Evolutionary conservation across 768 basidiomycete genomes (phyloP).

Genomic region (Porpolomopsis calyptriformis): DNA sequence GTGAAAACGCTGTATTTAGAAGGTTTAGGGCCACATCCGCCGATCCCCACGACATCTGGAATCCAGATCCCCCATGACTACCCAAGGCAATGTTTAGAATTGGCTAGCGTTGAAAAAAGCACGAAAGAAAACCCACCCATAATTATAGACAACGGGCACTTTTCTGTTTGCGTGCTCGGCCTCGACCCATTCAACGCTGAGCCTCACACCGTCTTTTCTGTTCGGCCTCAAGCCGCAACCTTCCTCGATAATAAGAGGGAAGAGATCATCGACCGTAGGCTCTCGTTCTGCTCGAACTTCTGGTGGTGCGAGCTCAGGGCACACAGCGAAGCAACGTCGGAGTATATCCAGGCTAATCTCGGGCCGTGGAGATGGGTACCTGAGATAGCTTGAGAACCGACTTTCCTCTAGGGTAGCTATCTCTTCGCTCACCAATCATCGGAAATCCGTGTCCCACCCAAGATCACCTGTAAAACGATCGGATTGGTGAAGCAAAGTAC

Average conservation of each 20-base stretch:
- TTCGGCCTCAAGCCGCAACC: constrained; percentile 57
- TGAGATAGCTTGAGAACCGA: constrained; percentile 14
- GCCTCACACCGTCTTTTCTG: constrained; percentile 55
- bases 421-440: constrained; percentile 46
- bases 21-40: constrained; percentile 16
- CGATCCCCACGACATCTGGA: constrained; percentile 13
- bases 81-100: background rate
- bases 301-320: constrained; percentile 48
- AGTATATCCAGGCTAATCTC: constrained; percentile 55
- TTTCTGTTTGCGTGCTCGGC: constrained; percentile 16
- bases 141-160: constrained; percentile 32
- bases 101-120: background rate
- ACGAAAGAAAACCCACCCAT: constrained; percentile 19
- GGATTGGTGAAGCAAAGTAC: background rate
- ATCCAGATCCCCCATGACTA: constrained; percentile 13
- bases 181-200: constrained; percentile 40
- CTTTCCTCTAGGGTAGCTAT: background rate
- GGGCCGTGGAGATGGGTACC: constrained; percentile 55
- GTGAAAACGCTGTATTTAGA: constrained; percentile 11
- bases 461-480: constrained; percentile 29
- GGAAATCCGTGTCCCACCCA: constrained; percentile 48
- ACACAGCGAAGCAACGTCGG: constrained; percentile 36
- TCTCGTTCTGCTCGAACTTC: constrained; percentile 35
- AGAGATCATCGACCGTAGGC: constrained; percentile 40
- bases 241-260: constrained; percentile 37